A percentile compares a stretch with the other conserved stretches of the same genome.
Conservation (phyloP, 1,284 basidiomycete species). For the Ceratobasidium sp. region DNA sequence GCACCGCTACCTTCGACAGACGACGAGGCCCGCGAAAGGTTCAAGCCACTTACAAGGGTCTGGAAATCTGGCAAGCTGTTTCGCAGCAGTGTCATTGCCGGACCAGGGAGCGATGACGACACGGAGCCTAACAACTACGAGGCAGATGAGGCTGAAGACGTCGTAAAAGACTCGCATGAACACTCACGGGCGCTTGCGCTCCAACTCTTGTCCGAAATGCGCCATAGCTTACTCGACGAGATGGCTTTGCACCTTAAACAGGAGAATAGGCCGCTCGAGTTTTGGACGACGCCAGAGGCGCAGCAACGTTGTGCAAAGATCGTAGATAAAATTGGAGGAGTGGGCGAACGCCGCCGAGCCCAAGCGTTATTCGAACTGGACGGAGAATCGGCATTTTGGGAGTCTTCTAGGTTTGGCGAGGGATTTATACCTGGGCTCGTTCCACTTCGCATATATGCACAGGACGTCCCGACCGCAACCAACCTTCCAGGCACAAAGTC, state of each 20-base stretch:
- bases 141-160: constrained; percentile 68
- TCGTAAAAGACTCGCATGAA: constrained; percentile 67
- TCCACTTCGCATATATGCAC: constrained; percentile 64
- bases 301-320: constrained; percentile 73
- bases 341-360: constrained; percentile 67
- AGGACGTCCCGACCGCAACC: constrained; percentile 45
- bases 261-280: constrained; percentile 58
- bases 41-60: constrained; percentile 59
- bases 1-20: constrained; percentile 67
- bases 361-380: constrained; percentile 63
- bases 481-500: constrained; percentile 39
- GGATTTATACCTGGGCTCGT: constrained; percentile 62
- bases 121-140: constrained; percentile 70
- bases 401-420: constrained; percentile 66
- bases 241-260: constrained; percentile 54
- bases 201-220: constrained; percentile 79
- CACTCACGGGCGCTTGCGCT: constrained; percentile 71
- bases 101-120: constrained; percentile 55
- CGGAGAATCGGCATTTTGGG: constrained; percentile 64
- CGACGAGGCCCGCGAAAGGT: constrained; percentile 70
- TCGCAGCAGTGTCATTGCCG: constrained; percentile 17
- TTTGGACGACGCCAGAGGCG: constrained; percentile 83
- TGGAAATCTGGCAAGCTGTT: constrained; percentile 41
- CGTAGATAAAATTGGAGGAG: constrained; percentile 75
- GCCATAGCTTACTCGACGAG: constrained; percentile 69